phyloP scores from a whole-genome alignment of 495 filamentous ascomycete genomes.

The Penicillium pancosmium region DNA sequence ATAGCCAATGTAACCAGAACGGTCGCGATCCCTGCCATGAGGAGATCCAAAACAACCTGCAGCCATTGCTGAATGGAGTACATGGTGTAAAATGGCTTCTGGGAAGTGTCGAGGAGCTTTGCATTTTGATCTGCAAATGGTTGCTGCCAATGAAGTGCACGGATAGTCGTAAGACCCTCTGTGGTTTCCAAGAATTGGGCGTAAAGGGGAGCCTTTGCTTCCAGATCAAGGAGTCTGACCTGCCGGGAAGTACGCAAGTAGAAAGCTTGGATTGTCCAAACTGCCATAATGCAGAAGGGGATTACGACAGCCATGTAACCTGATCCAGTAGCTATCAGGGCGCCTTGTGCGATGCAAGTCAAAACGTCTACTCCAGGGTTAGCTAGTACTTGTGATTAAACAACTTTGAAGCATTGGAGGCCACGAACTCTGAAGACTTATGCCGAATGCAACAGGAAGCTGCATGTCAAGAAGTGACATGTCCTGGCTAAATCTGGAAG shows the following conservation, averaged over 20 bases:
- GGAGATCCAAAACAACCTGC: conserved; percentile 42
- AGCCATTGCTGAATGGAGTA: conserved; percentile 49
- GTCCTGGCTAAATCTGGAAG: conserved; percentile 20
- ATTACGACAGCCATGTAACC: conserved; percentile 9
- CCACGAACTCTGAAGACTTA: too few relatives aligned
- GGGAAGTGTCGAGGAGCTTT: conserved; percentile 37
- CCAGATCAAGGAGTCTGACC: conserved; percentile 60
- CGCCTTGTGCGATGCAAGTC: background rate
- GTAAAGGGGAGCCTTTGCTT: conserved; percentile 54
- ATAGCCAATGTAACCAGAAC: too few relatives aligned
- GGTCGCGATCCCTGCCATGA: conserved; percentile 27
- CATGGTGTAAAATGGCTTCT: conserved; percentile 47
- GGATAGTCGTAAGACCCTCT: conserved; percentile 48
- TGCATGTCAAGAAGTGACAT: conserved; percentile 14
- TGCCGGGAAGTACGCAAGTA: conserved; percentile 65
- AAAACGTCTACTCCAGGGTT: background rate
- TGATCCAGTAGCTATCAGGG: conserved; percentile 11
- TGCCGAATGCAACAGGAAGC: conserved; percentile 4
- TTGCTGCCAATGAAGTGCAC: conserved; percentile 50
- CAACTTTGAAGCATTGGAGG: too few relatives aligned
- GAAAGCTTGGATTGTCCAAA: conserved; percentile 42
- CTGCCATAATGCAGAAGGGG: background rate
- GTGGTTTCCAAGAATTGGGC: conserved; percentile 52
- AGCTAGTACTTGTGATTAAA: background rate
- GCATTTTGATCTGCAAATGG: conserved; percentile 25